Conservation (phyloP, 345 rosid genomes). For the Gossypium herbaceum region DNA sequence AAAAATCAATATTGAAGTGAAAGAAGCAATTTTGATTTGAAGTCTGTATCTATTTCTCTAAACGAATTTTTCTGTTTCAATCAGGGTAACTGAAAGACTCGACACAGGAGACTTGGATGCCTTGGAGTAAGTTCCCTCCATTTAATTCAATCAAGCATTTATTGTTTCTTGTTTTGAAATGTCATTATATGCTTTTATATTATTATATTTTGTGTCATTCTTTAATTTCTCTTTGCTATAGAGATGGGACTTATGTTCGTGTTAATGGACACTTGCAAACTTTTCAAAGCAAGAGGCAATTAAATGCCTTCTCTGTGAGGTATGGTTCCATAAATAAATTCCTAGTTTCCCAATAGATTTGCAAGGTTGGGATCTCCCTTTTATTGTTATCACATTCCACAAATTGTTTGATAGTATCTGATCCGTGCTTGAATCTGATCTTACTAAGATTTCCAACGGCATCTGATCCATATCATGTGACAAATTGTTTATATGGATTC, state of each 20-base stretch:
- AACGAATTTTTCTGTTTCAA: constrained; percentile 23
- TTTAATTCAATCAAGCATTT: background rate
- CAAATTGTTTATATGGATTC: background rate
- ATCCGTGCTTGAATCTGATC: constrained; percentile 20
- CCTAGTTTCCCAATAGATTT: background rate
- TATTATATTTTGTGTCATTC: background rate
- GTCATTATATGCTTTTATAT: background rate
- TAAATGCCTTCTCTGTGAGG: constrained; percentile 84
- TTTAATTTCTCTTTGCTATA: constrained; percentile 22
- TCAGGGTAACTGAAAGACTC: constrained; percentile 66
- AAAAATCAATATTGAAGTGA: background rate
- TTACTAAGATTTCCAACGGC: constrained; percentile 43
- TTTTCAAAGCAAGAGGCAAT: constrained; percentile 58
- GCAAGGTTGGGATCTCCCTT: background rate
- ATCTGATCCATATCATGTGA: background rate
- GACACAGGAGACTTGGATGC: constrained; percentile 71
- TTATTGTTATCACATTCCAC: constrained; percentile 8
- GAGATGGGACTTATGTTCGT: constrained; percentile 77
- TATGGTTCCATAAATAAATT: constrained; percentile 13
- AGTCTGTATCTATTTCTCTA: background rate
- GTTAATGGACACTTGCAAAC: constrained; percentile 75
- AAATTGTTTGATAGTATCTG: background rate
- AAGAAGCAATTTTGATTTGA: background rate
- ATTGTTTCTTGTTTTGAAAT: background rate
- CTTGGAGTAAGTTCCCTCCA: constrained; percentile 41